These are phyloP conservation scores for Aspergillus amoenus DNA, from an alignment of 2,329 filamentous ascomycete genomes.

Conservation along the genomic window DNA sequence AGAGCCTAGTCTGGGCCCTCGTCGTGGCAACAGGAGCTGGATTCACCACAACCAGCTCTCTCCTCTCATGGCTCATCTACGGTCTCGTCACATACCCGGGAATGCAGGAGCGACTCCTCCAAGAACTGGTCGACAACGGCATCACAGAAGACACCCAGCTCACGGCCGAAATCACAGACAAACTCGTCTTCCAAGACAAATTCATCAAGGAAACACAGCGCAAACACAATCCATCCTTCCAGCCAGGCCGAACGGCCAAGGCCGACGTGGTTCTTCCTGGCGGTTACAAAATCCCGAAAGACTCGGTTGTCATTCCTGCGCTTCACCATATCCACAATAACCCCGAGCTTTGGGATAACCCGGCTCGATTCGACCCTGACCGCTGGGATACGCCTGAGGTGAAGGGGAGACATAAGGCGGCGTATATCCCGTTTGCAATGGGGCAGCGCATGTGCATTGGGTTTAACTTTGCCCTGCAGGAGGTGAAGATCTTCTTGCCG, in stretches of 20 bases:
- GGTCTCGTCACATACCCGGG: constrained; percentile 54
- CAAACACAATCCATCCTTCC: constrained; percentile 61
- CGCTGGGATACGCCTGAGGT: constrained; percentile 58
- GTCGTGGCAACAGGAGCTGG: constrained; percentile 58
- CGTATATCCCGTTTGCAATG: constrained; percentile 60
- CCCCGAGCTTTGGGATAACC: constrained; percentile 58
- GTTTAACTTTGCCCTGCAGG: constrained; percentile 63
- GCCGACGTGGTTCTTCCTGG: constrained; percentile 59
- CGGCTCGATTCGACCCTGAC: constrained; percentile 58
- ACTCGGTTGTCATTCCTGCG: constrained; percentile 54
- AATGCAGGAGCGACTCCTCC: constrained; percentile 57
- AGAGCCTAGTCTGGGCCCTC: constrained; percentile 43
- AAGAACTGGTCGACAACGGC: constrained; percentile 56
- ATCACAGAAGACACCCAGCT: constrained; percentile 47
- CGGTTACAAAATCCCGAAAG: constrained; percentile 56
- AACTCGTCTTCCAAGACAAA: constrained; percentile 46
- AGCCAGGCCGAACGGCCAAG: constrained; percentile 59
- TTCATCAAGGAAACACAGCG: constrained; percentile 62
- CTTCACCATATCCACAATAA: constrained; percentile 52
- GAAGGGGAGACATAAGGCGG: constrained; percentile 51
- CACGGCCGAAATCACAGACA: constrained; percentile 49
- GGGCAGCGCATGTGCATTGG: constrained; percentile 62
- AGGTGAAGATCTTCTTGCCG: constrained; percentile 57
- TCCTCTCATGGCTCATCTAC: constrained; percentile 61
- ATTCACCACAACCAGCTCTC: constrained; percentile 60